phyloP scores from a whole-genome alignment of 805 yeast genomes.

The Kodamaea hsintzibuensis region DNA sequence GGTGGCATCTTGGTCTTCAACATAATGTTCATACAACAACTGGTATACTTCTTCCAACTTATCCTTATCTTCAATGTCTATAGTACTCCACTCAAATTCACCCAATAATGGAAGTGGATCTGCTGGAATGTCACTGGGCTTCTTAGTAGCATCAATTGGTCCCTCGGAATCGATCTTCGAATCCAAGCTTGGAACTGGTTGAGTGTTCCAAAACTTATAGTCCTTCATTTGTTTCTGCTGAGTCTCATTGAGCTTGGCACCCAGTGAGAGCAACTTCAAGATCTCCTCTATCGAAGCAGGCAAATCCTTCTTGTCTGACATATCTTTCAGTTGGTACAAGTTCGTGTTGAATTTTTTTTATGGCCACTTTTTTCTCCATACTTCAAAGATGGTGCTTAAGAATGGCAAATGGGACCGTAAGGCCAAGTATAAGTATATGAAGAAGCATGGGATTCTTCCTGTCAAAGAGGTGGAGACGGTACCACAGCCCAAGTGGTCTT shows the following conservation, averaged over 20 bases:
- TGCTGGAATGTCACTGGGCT: constrained; percentile 69
- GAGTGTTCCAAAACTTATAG: constrained; percentile 97
- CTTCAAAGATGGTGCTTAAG: constrained; percentile 38
- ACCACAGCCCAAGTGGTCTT: constrained; percentile 32
- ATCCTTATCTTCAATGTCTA: constrained; percentile 55
- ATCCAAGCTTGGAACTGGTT: constrained; percentile 84
- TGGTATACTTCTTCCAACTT: constrained; percentile 78
- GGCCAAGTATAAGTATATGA: constrained; percentile 39
- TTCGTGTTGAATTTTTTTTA: background rate
- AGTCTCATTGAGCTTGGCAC: constrained; percentile 53
- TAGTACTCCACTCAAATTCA: constrained; percentile 87
- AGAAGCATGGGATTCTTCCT: constrained; percentile 38
- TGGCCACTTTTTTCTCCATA: background rate
- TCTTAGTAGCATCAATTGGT: constrained; percentile 70
- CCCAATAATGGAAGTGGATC: constrained; percentile 68
- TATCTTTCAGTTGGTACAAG: too few relatives aligned
- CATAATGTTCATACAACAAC: constrained; percentile 84
- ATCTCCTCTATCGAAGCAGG: constrained; percentile 57
- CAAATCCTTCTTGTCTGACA: constrained; percentile 10
- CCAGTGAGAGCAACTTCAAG: constrained; percentile 52
- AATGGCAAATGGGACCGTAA: constrained; percentile 46
- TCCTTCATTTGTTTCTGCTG: constrained; percentile 70
- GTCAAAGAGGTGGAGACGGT: constrained; percentile 14
- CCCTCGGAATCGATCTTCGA: constrained; percentile 71
- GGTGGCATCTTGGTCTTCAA: constrained; percentile 89